phyloP scores from a whole-genome alignment of 1,284 basidiomycete species.

The Sanghuangporus weigelae region DNA sequence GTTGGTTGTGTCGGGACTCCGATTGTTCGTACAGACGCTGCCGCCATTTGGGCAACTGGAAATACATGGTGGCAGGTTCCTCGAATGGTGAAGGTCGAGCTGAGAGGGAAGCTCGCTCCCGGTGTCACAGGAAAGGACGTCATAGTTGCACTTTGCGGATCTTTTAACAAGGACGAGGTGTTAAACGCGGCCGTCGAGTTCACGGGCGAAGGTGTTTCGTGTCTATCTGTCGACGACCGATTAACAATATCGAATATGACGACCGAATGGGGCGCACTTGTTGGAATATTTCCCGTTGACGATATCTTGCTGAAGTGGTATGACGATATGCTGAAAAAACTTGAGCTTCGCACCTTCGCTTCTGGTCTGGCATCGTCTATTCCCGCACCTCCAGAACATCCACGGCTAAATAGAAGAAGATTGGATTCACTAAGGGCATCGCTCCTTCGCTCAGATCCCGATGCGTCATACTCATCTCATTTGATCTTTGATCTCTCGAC shows the following conservation, averaged over 20 bases:
- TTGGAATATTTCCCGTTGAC: conserved; percentile 94
- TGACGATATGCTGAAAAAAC: conserved; percentile 68
- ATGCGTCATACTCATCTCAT: conserved; percentile 83
- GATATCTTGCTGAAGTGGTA: conserved; percentile 85
- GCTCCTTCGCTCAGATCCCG: conserved; percentile 66
- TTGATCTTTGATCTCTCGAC: conserved; percentile 91
- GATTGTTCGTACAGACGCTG: conserved; percentile 90
- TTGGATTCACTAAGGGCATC: conserved; percentile 61
- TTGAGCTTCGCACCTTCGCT: conserved; percentile 78
- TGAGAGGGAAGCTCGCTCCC: conserved; percentile 75
- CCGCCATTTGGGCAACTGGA: conserved; percentile 97
- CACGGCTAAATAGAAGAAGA: conserved; percentile 77
- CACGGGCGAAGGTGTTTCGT: conserved; percentile 83
- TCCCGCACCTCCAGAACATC: conserved; percentile 75
- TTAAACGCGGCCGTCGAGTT: conserved; percentile 99
- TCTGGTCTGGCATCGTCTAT: conserved; percentile 44
- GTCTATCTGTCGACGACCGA: conserved; percentile 85
- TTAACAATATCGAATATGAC: conserved; percentile 98
- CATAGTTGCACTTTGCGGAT: conserved; percentile 94
- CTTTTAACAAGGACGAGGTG: conserved; percentile 97
- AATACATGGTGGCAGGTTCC: conserved; percentile 99
- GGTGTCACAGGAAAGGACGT: conserved; percentile 99
- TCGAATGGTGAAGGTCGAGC: conserved; percentile 91
- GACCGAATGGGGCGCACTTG: conserved; percentile 98
- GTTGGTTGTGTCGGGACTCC: conserved; percentile 97